Conservation (phyloP, 805 yeast genomes). For the Wickerhamiella nectarea region DNA sequence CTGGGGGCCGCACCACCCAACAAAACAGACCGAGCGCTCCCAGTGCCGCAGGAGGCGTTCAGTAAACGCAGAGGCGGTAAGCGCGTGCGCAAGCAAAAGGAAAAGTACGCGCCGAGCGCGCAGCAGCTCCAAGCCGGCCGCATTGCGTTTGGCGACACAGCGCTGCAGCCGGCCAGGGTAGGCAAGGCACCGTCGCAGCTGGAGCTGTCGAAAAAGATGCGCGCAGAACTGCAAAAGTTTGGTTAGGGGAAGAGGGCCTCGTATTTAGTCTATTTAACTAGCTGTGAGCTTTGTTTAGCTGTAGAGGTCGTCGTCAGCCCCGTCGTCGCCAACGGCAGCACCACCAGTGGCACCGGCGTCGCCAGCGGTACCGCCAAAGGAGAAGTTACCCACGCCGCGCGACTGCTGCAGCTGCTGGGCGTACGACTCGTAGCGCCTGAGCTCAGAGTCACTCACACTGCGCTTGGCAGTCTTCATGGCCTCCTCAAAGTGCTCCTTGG, state of each 20-base stretch:
- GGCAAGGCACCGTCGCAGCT: constrained; percentile 5
- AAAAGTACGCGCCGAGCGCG: constrained; percentile 69
- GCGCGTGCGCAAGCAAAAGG: constrained; percentile 64
- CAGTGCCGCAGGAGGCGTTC: constrained; percentile 59
- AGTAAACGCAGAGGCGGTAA: constrained; percentile 82
- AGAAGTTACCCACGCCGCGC: constrained; percentile 87
- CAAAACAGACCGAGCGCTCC: constrained; percentile 46
- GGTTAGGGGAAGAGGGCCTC: too few relatives aligned
- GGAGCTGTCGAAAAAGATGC: constrained; percentile 1
- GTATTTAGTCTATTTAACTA: too few relatives aligned
- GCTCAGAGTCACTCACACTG: constrained; percentile 91
- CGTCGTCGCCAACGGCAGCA: constrained; percentile 37
- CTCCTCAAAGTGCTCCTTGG: constrained; percentile 90
- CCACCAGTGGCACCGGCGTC: constrained; percentile 31
- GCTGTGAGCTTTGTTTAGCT: too few relatives aligned
- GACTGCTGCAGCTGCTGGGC: constrained; percentile 93
- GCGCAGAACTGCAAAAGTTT: not conserved
- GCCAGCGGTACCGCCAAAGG: constrained; percentile 46
- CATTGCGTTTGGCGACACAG: constrained; percentile 43
- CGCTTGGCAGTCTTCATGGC: constrained; percentile 99
- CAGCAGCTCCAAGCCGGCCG: constrained; percentile 68
- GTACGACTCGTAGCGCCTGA: constrained; percentile 96
- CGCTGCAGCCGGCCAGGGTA: not conserved
- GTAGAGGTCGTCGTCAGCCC: constrained; percentile 57
- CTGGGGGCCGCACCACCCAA: constrained; percentile 65